Evolutionary conservation across 1,139 yeast species (phyloP).

Genomic region (Debaryomyces psychrophilus): DNA sequence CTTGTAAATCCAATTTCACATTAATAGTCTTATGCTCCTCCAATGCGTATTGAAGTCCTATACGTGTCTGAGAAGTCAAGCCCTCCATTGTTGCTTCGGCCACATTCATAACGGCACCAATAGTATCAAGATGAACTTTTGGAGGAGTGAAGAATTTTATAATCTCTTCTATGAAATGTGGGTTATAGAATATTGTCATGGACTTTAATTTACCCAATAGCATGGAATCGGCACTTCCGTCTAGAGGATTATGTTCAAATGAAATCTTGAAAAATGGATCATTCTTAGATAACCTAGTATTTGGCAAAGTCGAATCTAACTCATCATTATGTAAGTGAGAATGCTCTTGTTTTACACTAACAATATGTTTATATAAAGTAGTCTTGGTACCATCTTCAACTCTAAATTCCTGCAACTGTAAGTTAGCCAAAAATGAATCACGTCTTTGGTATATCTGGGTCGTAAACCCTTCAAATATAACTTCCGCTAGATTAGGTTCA

Average conservation of each 20-base stretch:
- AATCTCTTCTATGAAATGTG: conserved; percentile 75
- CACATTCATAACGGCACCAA: conserved; percentile 90
- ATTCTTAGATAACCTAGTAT: conserved; percentile 16
- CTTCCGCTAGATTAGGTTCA: conserved; percentile 62
- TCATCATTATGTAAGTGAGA: conserved; percentile 29
- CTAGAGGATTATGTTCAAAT: conserved; percentile 86
- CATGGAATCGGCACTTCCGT: conserved; percentile 78
- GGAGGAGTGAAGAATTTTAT: conserved; percentile 84
- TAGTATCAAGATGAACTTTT: conserved; percentile 79
- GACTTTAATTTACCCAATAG: conserved; percentile 77
- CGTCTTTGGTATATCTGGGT: conserved; percentile 76
- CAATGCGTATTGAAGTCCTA: conserved; percentile 90
- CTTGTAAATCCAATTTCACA: conserved; percentile 84
- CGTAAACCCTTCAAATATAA: conserved; percentile 81
- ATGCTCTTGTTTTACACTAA: conserved; percentile 74
- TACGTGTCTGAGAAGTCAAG: conserved; percentile 81
- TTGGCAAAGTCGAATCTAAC: conserved; percentile 10
- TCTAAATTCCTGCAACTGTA: conserved; percentile 77
- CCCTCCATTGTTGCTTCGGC: conserved; percentile 97
- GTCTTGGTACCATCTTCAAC: conserved; percentile 84
- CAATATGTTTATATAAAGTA: conserved; percentile 79
- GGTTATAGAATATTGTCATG: conserved; percentile 87
- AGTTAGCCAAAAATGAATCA: conserved; percentile 71
- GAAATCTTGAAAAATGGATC: conserved; percentile 81
- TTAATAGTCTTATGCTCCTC: conserved; percentile 93